phyloP scores from a whole-genome alignment of 2,329 filamentous ascomycete species.

The Trichoderma lentiforme region DNA sequence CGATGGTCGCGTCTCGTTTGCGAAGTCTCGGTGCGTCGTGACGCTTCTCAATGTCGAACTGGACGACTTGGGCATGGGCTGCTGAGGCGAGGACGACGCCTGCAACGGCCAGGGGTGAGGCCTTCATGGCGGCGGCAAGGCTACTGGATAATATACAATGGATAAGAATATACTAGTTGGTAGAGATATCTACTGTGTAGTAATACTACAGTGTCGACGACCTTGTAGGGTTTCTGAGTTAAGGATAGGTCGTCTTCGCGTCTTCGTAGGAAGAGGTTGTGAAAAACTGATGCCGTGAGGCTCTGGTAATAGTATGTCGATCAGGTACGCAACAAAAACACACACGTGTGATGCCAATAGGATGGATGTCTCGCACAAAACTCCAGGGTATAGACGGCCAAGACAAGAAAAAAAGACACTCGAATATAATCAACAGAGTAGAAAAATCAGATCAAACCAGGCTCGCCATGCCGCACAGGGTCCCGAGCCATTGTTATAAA shows the following conservation, averaged over 20 bases:
- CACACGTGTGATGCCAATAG: neutral
- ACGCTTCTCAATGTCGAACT: slow-evolving; percentile 47
- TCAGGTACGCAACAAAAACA: neutral
- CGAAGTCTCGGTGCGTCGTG: slow-evolving; percentile 29
- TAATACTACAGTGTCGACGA: neutral
- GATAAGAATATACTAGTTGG: neutral
- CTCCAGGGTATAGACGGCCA: neutral
- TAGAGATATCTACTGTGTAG: neutral
- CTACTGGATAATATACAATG: neutral
- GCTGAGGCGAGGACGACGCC: slow-evolving; percentile 18
- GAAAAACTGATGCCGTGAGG: neutral
- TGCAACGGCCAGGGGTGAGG: slow-evolving; percentile 11
- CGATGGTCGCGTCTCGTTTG: slow-evolving; percentile 40
- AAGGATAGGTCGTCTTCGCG: neutral
- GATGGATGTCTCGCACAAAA: neutral
- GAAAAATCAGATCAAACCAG: neutral
- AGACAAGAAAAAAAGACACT: neutral
- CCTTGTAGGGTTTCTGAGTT: neutral
- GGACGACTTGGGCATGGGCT: slow-evolving; percentile 37
- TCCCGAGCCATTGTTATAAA: neutral
- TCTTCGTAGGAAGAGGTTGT: neutral
- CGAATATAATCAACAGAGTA: neutral
- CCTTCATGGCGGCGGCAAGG: slow-evolving; percentile 11
- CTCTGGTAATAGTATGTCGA: neutral
- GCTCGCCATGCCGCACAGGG: neutral